Evolutionary conservation across 2,329 filamentous ascomycete species (phyloP).

Genomic region (Colletotrichum shisoi): DNA sequence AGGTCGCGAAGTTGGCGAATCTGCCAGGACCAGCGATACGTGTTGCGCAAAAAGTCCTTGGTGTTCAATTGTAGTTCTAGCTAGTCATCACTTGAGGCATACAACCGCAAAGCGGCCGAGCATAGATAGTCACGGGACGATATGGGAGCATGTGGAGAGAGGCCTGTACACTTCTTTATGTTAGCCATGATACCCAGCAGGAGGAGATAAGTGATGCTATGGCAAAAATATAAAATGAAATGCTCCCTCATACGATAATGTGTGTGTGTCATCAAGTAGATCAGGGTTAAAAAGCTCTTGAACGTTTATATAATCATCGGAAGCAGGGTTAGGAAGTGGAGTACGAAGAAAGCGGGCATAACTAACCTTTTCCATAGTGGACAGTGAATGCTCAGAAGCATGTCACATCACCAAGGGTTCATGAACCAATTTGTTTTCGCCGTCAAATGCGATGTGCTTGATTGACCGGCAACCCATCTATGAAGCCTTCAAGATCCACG

Average conservation of each 20-base stretch:
- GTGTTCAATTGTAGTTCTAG: slow-evolving; percentile 25
- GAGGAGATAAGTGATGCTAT: slow-evolving; percentile 38
- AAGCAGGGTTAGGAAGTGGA: slow-evolving; percentile 40
- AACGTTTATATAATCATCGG: slow-evolving; percentile 65
- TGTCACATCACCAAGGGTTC: slow-evolving; percentile 43
- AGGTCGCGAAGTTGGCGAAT: slow-evolving; percentile 89
- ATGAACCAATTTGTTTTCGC: slow-evolving; percentile 37
- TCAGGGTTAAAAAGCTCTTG: slow-evolving; percentile 77
- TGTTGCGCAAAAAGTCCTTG: slow-evolving; percentile 69
- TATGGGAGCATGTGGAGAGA: not conserved
- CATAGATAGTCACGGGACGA: slow-evolving; percentile 34
- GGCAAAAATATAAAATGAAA: slow-evolving; percentile 40
- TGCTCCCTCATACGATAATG: slow-evolving; percentile 65
- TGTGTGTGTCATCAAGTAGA: slow-evolving; percentile 64
- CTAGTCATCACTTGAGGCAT: slow-evolving; percentile 11
- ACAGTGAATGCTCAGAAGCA: slow-evolving; percentile 36
- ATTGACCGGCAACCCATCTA: slow-evolving; percentile 59
- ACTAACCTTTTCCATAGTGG: slow-evolving; percentile 56
- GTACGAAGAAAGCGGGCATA: slow-evolving; percentile 33
- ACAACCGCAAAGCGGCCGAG: not conserved
- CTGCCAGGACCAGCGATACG: slow-evolving; percentile 76
- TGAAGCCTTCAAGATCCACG: slow-evolving; percentile 54
- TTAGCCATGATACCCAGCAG: slow-evolving; percentile 53
- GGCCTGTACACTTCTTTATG: slow-evolving; percentile 34
- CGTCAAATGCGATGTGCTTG: slow-evolving; percentile 46